Evolutionary conservation across 2,329 filamentous ascomycete species (phyloP), one percentile per base, ranked within the genome.

Genomic region (Colletotrichum simmondsii): DNA sequence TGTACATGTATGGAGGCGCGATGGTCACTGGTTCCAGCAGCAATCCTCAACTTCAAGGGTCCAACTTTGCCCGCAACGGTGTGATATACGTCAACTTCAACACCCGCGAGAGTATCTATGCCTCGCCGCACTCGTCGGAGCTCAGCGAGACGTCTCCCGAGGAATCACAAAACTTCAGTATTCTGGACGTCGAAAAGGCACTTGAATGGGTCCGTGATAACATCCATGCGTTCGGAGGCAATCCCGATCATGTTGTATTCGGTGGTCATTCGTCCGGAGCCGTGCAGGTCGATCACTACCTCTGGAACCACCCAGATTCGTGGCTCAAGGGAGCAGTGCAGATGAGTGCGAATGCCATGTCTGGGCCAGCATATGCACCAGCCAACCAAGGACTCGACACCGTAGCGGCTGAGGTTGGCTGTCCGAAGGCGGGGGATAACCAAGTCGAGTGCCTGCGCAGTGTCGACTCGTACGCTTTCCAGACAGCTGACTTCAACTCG

Each of bases 1-100:
- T 87, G 1, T 86, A 85, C 73, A 86, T 86, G 77, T 85, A 85
- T 26, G 84, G 84, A 6, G 84, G 83, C 54, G 83, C 83, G 0
- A 85, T 85, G 77, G 83, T 85, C 64, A 83, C 81, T 7, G 82
- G 82, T 8, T 81, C 81, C 65, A 81, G 75, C 77, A 85, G 82
- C 77, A 85, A 85, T 74, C 80, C 83, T 24, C 80, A 81, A 22
- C 75, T 81, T 1, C 81, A 83, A 58, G 82, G 78, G 28, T 77
- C 76, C 46, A 82, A 82, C 75, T 82, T 82, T 73, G 81, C 81
- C 22, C 77, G 78, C 42, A 82, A 82, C n/a, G 81, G 78, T 22
- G 78, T 82, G 26, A 65, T 82, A 60, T 82, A 81, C 57, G 80
- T 83, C 68, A 83, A 82, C 75, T 84, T 85, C 73, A 84, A 82